phyloP scores from a whole-genome alignment of 371 early-diverging fungal species.

The Syncephalastrum contaminatum region DNA sequence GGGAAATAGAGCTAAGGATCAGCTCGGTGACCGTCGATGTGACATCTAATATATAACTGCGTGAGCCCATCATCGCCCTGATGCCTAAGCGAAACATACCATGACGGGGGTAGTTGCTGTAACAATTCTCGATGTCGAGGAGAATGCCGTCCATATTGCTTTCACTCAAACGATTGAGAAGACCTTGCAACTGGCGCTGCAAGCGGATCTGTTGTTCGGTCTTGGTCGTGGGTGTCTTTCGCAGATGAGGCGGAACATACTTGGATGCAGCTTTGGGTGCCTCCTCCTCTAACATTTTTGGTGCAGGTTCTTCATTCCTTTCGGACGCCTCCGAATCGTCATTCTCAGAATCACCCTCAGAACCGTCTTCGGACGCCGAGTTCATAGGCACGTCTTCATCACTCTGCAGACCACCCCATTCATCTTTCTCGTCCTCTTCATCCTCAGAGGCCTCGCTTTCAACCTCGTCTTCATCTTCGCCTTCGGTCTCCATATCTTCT shows the following conservation, averaged over 20 bases:
- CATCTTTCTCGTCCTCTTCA: slow-evolving; percentile 28
- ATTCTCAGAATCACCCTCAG: too few relatives aligned
- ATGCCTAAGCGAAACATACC: slow-evolving; percentile 38
- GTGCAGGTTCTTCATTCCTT: too few relatives aligned
- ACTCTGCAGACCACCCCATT: slow-evolving; percentile 5
- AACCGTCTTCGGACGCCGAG: too few relatives aligned
- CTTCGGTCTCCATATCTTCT: slow-evolving; percentile 26
- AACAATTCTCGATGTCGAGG: slow-evolving; percentile 75
- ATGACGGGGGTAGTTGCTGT: slow-evolving; percentile 78
- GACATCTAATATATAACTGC: slow-evolving; percentile 56
- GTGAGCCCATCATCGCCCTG: background rate
- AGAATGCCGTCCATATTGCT: slow-evolving; percentile 87
- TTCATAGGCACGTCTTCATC: too few relatives aligned
- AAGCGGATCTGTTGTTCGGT: slow-evolving; percentile 67
- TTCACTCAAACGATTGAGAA: slow-evolving; percentile 88
- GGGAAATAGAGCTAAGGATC: slow-evolving; percentile 73
- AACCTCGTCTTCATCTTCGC: slow-evolving; percentile 10
- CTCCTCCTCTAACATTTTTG: slow-evolving; percentile 4
- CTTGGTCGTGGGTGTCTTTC: slow-evolving; percentile 55
- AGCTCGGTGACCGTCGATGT: slow-evolving; percentile 80
- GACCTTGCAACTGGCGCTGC: slow-evolving; percentile 81
- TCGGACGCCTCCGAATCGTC: too few relatives aligned
- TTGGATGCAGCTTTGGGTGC: slow-evolving; percentile 30
- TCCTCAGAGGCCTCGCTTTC: slow-evolving; percentile 12
- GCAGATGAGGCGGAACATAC: slow-evolving; percentile 92